A percentile compares a stretch with the other conserved stretches of the same genome.
phyloP scores from a whole-genome alignment of 257 asterid species.

The Forsythia viridissima region DNA sequence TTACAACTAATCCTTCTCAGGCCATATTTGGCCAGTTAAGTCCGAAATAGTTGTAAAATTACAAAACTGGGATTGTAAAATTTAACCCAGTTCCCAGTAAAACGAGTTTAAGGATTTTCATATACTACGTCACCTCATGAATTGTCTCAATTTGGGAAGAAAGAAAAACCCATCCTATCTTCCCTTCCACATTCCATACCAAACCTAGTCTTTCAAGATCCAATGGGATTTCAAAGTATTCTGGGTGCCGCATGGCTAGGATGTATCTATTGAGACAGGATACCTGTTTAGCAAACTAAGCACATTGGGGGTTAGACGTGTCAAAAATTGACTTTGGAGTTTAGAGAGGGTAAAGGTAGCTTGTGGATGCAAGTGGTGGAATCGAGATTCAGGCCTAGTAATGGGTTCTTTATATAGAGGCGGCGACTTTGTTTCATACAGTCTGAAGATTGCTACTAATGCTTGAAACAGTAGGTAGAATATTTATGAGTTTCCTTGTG shows the following conservation, averaged over 20 bases:
- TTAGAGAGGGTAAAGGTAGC: background rate
- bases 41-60: background rate
- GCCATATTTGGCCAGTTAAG: conserved; percentile 1
- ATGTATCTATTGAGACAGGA: background rate
- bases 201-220: background rate
- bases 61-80: background rate
- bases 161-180: background rate
- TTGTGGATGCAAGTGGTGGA: background rate
- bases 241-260: background rate
- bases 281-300: background rate
- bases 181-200: background rate
- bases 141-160: background rate
- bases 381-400: background rate
- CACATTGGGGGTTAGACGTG: background rate
- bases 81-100: background rate
- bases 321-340: background rate
- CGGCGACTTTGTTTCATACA: background rate
- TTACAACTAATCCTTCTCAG: background rate
- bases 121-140: background rate
- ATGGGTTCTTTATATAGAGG: background rate
- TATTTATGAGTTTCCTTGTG: background rate
- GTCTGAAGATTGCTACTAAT: background rate
- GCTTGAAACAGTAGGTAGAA: background rate
- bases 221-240: background rate
- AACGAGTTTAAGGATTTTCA: background rate